Percentiles rank a stretch among this genome's conserved stretches.
Conservation (phyloP, 371 early-diverging fungal genomes). For the Apophysomyces variabilis region DNA sequence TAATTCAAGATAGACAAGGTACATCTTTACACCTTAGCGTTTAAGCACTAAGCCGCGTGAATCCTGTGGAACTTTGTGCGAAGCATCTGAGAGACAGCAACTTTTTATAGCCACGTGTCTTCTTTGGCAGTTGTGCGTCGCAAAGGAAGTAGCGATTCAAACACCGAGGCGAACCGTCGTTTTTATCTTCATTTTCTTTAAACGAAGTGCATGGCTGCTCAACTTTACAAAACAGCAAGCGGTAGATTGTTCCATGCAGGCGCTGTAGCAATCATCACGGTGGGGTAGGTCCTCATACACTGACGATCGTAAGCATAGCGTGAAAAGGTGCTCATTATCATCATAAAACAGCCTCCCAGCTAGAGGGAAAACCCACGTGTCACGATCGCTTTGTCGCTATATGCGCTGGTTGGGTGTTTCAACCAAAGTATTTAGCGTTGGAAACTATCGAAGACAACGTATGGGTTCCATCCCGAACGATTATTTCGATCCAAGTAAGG, state of each 20-base stretch:
- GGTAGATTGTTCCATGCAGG: conserved; percentile 73
- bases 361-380: conserved; percentile 89
- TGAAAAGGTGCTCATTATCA: neutral
- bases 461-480: conserved; percentile 76
- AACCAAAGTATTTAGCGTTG: conserved; percentile 96
- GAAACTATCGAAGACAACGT: conserved; percentile 90
- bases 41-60: too few species aligned
- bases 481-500: conserved; percentile 87
- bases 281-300: conserved; percentile 60
- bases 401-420: conserved; percentile 94
- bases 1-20: too few species aligned
- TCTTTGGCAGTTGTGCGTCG: too few species aligned
- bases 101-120: too few species aligned
- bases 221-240: conserved; percentile 29
- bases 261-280: conserved; percentile 81
- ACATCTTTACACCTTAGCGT: too few species aligned
- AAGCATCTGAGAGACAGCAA: neutral
- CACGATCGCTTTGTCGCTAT: conserved; percentile 90
- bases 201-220: conserved; percentile 22
- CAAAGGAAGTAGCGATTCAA: neutral
- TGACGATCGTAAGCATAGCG: neutral
- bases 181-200: neutral
- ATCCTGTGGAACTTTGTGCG: neutral
- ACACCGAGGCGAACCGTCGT: conserved; percentile 2
- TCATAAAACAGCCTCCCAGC: conserved; percentile 78